Base-by-base conservation (phyloP, 2,329 filamentous ascomycete genomes). In the Epichloe coenophiala region DNA sequence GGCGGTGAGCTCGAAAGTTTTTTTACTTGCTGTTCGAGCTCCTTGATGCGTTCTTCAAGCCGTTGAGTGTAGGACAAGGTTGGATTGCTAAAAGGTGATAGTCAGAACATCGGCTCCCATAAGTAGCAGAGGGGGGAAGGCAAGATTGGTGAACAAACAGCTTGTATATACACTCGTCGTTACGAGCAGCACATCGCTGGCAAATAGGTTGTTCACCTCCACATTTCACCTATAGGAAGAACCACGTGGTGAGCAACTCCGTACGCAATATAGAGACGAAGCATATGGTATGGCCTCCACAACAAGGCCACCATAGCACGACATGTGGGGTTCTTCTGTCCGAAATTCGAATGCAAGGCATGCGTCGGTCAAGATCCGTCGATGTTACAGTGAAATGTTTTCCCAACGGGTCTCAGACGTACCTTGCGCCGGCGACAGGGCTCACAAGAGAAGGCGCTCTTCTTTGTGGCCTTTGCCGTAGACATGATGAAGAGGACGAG, bases 361-460 rank as follows among this genome's bases (percentile, higher is more conserved):
- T 49, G 31, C 44, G 35, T 49, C 40, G 51, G 49, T 33, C 49
- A 45, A 46, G 17, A 19, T 46, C 45, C 46, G 45, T 49, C 37
- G 17, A 42, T 31, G 41, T n/a, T 31, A 37, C 38, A 23, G 21
- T 8, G n/a, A 23, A 15, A 7, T 44, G 17, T 8, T 42, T 42
- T 36, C 19, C 23, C 51, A 37, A 37, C n/a, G n/a, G 31, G 13
- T 45, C 21, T 17, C 7, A 17, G 38, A 53, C 51, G 48, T 60
- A 78, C 76, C 71, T 79, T 80, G 60, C 76, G 74, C 60, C 76
- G 72, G 53, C 76, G 75, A 61, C 76, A 80, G 23, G 73, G 73
- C 63, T 80, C 76, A 60, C 76, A 80, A n/a, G 76, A 78, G 61
- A 80, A 80, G 55, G 76, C 76, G 61, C 74, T 78, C 63, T 78